These are phyloP conservation scores for Mucor mucedo DNA, from an alignment of 371 early-diverging fungal species.

Conservation along the genomic window DNA sequence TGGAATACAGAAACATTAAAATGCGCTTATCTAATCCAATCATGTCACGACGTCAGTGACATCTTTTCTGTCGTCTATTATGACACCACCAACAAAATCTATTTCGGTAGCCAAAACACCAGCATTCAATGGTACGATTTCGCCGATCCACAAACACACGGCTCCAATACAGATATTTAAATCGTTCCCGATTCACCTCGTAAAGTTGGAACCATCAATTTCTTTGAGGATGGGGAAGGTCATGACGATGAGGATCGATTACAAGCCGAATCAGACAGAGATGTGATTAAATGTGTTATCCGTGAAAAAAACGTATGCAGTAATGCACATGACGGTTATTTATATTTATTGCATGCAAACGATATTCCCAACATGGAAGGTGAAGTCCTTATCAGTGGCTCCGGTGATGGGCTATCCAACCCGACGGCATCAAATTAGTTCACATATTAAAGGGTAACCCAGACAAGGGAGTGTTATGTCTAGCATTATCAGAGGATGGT, in stretches of 20 bases:
- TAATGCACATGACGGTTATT: slow-evolving; percentile 79
- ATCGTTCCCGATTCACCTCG: slow-evolving; percentile 46
- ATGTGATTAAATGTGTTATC: slow-evolving; percentile 60
- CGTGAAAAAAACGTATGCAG: slow-evolving; percentile 55
- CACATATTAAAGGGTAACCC: slow-evolving; percentile 58
- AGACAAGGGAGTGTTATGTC: slow-evolving; percentile 65
- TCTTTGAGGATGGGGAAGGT: slow-evolving; percentile 26
- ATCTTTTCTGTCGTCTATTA: slow-evolving; percentile 74
- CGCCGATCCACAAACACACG: slow-evolving; percentile 54
- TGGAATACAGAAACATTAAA: slow-evolving; percentile 72
- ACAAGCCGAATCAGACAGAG: slow-evolving; percentile 38
- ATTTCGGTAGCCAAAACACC: slow-evolving; percentile 83
- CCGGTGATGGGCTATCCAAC: slow-evolving; percentile 63
- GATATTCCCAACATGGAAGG: slow-evolving; percentile 65
- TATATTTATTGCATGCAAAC: slow-evolving; percentile 66
- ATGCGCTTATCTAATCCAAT: slow-evolving; percentile 69
- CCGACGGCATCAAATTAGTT: slow-evolving; percentile 46
- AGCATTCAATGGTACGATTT: slow-evolving; percentile 82
- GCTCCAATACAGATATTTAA: slow-evolving; percentile 36
- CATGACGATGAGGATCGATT: slow-evolving; percentile 22
- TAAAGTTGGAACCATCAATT: slow-evolving; percentile 37
- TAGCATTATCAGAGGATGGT: slow-evolving; percentile 71
- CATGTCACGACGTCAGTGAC: slow-evolving; percentile 79
- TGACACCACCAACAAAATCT: slow-evolving; percentile 55
- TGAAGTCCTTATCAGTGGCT: slow-evolving; percentile 82